A percentile compares a stretch with the other conserved stretches of the same genome.
phyloP scores from a whole-genome alignment of 805 yeast species.

The Kregervanrija fluxuum region DNA sequence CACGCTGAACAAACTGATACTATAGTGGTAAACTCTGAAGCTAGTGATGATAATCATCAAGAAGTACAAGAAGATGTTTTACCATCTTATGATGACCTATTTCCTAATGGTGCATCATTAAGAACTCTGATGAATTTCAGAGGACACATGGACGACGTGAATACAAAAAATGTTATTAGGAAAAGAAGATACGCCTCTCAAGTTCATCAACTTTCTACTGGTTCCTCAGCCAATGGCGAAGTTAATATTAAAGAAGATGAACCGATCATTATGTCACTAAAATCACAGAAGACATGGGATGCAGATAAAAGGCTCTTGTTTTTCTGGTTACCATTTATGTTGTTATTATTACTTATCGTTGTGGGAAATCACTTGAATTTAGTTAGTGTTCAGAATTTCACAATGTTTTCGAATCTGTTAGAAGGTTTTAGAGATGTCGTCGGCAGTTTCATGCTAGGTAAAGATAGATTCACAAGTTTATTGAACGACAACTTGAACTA shows the following conservation, averaged over 20 bases:
- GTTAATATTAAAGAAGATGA: neutral
- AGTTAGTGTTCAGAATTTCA: slow-evolving; percentile 16
- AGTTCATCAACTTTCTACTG: neutral
- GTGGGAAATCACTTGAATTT: slow-evolving; percentile 24
- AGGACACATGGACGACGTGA: slow-evolving; percentile 14
- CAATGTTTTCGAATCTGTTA: slow-evolving; percentile 23
- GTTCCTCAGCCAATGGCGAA: neutral
- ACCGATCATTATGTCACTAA: slow-evolving; percentile 13
- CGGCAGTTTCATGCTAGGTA: slow-evolving; percentile 46
- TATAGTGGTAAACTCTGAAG: neutral
- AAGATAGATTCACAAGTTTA: slow-evolving; percentile 27
- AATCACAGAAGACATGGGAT: slow-evolving; percentile 37
- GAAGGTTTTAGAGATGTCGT: slow-evolving; percentile 35
- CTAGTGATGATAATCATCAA: slow-evolving; percentile 9
- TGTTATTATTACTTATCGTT: slow-evolving; percentile 43
- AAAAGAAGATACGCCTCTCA: neutral
- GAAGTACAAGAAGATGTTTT: slow-evolving; percentile 38
- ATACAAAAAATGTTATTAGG: neutral
- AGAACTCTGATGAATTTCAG: slow-evolving; percentile 24
- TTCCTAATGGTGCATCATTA: slow-evolving; percentile 42
- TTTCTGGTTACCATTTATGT: slow-evolving; percentile 82
- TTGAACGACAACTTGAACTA: slow-evolving; percentile 28
- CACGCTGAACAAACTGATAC: neutral
- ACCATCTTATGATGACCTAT: slow-evolving; percentile 71
- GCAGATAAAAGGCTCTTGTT: slow-evolving; percentile 82